phyloP scores from a whole-genome alignment of 148 eudicot genomes.

The Silene conica region DNA sequence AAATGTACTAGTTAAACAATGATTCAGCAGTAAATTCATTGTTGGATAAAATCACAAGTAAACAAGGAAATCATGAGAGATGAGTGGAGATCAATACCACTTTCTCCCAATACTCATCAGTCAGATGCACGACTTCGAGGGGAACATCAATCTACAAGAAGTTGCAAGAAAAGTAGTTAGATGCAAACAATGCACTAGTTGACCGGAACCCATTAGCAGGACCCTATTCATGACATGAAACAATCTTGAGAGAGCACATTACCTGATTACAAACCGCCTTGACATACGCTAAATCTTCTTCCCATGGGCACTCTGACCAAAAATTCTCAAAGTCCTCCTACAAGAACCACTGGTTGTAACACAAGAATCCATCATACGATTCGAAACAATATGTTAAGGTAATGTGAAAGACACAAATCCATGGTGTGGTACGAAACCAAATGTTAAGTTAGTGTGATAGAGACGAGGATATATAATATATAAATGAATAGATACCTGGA shows the following conservation, averaged over 20 bases:
- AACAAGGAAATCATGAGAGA: background rate
- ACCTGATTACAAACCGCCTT: conserved; percentile 93
- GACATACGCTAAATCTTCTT: conserved; percentile 79
- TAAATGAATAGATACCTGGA: conserved; percentile 48
- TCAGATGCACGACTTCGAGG: conserved; percentile 86
- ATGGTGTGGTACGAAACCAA: too few species aligned
- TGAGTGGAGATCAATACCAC: conserved; percentile 49
- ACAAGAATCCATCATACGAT: conserved; percentile 2
- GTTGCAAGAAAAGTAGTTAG: conserved; percentile 6
- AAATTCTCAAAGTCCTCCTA: conserved; percentile 94
- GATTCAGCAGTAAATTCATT: background rate
- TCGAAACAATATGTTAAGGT: background rate
- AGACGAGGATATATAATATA: too few species aligned
- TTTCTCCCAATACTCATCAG: conserved; percentile 94
- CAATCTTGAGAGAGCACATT: too few species aligned
- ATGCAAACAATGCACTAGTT: too few species aligned
- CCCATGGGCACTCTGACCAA: conserved; percentile 99
- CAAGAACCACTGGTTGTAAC: conserved; percentile 17
- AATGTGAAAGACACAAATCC: background rate
- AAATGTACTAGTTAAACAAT: background rate
- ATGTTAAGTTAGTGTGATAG: too few species aligned
- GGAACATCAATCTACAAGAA: conserved; percentile 78
- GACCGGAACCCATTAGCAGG: too few species aligned
- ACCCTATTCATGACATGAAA: too few species aligned
- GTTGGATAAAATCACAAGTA: background rate